Evolutionary conservation across 306 rosid species (phyloP).

Genomic region (Pyrus bretschneideri): DNA sequence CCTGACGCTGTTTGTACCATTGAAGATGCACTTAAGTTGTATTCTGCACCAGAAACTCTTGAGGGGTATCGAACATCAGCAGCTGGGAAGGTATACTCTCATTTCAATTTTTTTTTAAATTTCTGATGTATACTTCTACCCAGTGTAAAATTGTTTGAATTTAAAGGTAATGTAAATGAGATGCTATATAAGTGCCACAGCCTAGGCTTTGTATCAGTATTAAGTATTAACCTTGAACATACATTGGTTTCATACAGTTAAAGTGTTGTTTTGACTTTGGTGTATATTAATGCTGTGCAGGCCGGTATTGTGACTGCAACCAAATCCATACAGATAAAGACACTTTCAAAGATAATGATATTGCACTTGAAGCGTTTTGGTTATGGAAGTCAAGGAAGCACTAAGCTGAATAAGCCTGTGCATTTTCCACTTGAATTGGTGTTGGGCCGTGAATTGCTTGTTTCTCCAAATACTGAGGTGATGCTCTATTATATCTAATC

Average conservation of each 20-base stretch:
- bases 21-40: constrained; percentile 80
- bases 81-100: constrained; percentile 61
- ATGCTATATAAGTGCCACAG: not conserved
- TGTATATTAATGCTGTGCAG: constrained; percentile 32
- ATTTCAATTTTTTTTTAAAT: not conserved
- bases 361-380: constrained; percentile 89
- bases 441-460: constrained; percentile 70
- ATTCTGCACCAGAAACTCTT: constrained; percentile 82
- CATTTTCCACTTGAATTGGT: constrained; percentile 71
- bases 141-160: not conserved
- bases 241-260: too few species aligned
- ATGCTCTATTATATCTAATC: not conserved
- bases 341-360: constrained; percentile 81
- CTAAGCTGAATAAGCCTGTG: constrained; percentile 87
- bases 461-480: constrained; percentile 65
- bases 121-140: not conserved
- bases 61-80: constrained; percentile 81
- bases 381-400: constrained; percentile 96
- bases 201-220: not conserved
- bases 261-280: not conserved
- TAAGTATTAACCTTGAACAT: not conserved
- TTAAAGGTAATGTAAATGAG: too few species aligned
- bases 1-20: constrained; percentile 67
- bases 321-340: constrained; percentile 63
- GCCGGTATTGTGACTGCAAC: constrained; percentile 75